Evolutionary conservation across 139 green algal genomes (phyloP).

Genomic region (Bryopsis sp.): DNA sequence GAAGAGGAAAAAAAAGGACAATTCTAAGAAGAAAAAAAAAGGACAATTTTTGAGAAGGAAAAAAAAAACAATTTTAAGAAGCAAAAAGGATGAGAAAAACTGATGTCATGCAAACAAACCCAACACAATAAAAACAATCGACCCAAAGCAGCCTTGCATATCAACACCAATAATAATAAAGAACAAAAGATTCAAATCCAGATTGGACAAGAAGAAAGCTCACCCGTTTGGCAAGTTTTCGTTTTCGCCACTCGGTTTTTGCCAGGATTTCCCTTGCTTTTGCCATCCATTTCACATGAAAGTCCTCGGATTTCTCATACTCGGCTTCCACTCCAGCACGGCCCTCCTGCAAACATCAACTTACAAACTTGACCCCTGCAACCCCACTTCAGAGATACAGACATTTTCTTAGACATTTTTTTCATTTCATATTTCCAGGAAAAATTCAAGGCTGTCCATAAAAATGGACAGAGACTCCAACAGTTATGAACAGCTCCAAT

Average conservation of each 20-base stretch:
- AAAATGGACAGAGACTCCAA: too few species aligned
- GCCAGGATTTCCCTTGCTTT: slow-evolving; percentile 76
- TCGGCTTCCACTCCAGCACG: background rate
- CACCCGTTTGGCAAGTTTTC: slow-evolving; percentile 65
- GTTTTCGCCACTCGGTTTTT: slow-evolving; percentile 56
- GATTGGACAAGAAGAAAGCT: background rate
- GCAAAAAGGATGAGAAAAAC: background rate
- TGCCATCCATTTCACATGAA: slow-evolving; percentile 72
- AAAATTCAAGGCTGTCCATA: too few species aligned
- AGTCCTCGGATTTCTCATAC: slow-evolving; percentile 50
- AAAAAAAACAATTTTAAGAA: slow-evolving; percentile 24
- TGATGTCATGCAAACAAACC: too few species aligned
- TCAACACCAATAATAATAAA: too few species aligned
- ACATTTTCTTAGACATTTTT: too few species aligned
- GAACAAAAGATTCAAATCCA: background rate
- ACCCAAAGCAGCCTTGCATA: too few species aligned
- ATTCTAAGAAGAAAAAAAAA: too few species aligned
- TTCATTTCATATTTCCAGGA: too few species aligned
- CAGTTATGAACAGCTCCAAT: too few species aligned
- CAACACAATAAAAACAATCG: too few species aligned
- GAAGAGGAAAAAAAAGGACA: too few species aligned
- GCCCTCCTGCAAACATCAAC: slow-evolving; percentile 11
- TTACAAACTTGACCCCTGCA: background rate
- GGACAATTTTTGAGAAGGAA: too few species aligned
- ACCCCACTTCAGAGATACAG: slow-evolving; percentile 1